Conservation (phyloP, 2,329 filamentous ascomycete genomes). For the Xylariaceae sp. region DNA sequence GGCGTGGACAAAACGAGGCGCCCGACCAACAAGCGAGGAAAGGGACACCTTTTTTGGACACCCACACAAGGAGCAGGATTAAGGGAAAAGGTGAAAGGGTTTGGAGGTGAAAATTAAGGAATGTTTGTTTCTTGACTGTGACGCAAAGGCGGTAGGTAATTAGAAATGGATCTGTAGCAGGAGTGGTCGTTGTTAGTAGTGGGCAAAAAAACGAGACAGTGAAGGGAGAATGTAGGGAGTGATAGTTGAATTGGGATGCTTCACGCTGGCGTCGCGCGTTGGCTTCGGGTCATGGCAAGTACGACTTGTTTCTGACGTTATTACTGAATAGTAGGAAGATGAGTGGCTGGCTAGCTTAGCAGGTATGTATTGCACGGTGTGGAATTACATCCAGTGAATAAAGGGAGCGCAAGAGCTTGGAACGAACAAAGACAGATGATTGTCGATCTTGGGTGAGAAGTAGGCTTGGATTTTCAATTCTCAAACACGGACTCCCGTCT, state of each 20-base stretch:
- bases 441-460: constrained; percentile 18
- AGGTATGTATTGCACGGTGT: constrained; percentile 1
- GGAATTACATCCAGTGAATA: neutral
- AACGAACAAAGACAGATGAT: neutral
- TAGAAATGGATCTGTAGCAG: neutral
- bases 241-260: constrained; percentile 15
- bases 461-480: constrained; percentile 21
- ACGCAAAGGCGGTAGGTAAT: constrained; percentile 3
- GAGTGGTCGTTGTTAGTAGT: neutral
- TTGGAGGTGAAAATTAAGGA: constrained; percentile 6
- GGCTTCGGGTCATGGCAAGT: constrained; percentile 10
- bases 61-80: neutral
- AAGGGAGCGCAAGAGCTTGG: constrained; percentile 13
- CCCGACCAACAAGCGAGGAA: constrained; percentile 11
- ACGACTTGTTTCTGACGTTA: neutral
- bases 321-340: neutral
- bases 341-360: neutral
- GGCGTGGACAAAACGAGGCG: constrained; percentile 10
- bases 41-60: neutral
- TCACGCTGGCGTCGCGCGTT: neutral
- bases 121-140: constrained; percentile 13
- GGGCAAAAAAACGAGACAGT: neutral
- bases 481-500: constrained; percentile 21
- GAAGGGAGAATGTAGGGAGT: constrained; percentile 25
- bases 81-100: neutral